Evolutionary conservation across 805 yeast species (phyloP), one percentile per base, ranked within the genome.

Genomic region (Metschnikowia vanudenii): DNA sequence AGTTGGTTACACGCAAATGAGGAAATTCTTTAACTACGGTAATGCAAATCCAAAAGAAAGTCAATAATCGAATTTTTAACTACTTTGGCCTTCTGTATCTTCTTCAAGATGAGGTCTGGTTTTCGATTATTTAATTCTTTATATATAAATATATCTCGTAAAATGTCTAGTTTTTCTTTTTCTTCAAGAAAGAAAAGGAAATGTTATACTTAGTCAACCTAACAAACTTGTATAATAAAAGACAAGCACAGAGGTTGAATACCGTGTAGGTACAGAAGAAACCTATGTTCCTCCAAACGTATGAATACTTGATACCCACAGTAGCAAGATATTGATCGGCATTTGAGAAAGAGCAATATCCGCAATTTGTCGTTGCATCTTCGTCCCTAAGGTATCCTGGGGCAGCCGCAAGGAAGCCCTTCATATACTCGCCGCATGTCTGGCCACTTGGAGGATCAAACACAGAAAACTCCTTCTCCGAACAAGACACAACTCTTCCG

Each of bases 371-470:
- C 13, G 54, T 48, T 14, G 52, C 54, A 11, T 40, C 32, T 6
- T 48, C 49, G 26, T 53, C 41, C 11, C 30, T 35, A 32, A 53
- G 47, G 33, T 51, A 51, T 8, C 57, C 57, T 2, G 39, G 13
- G 3, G 47, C 34, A 24, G 26, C 19, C n/a, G 32, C 34, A 28
- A 53, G 40, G 45, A 34, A 53, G 11, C 29, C 37, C 29, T 30
- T 36, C 47, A 51, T 39, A 47, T 46, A 53, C 19, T 46, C 41
- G 3, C 50, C 53, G 30, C 57, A 53, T 5, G 55, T 51, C 16
- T 52, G 46, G 4, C 57, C 57, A n/a, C 45, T 39, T 9, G 84
- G 77, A 13, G 89, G 85, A 8, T 63, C 57, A 58, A 84, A 70
- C 1, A 46, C 39, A 26, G 79, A 70, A 40, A 67, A 69, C 60